A percentile compares a stretch with the other conserved stretches of the same genome.
Conservation (phyloP, 179 eudicot genomes). For the Spergularia azorica region DNA sequence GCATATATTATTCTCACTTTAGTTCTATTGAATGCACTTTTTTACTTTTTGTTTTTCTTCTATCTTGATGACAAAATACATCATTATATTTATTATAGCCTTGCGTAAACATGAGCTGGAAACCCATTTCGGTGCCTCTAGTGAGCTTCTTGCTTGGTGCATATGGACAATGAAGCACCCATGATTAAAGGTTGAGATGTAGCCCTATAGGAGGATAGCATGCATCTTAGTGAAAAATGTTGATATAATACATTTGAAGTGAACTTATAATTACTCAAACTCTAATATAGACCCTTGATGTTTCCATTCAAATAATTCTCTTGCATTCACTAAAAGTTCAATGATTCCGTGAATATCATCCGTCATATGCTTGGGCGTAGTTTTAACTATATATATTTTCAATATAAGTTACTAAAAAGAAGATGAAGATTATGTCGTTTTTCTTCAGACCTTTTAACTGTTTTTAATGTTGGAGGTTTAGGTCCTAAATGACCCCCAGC, state of each 20-base stretch:
- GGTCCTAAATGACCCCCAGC: no score
- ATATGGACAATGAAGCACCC: not conserved
- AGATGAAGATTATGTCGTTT: no score
- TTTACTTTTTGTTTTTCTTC: no score
- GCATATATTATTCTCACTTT: no score
- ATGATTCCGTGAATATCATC: no score
- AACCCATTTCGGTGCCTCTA: slow-evolving; percentile 7
- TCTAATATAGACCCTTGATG: not conserved
- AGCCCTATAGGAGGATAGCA: not conserved
- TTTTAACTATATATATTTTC: no score
- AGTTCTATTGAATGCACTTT: not conserved
- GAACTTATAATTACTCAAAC: not conserved
- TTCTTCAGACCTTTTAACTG: no score
- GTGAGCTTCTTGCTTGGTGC: slow-evolving; percentile 5
- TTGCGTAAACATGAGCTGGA: slow-evolving; percentile 33
- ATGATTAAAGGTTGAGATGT: slow-evolving; percentile 15
- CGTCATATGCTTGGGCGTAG: no score
- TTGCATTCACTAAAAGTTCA: no score
- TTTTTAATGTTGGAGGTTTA: no score
- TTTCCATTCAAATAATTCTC: no score
- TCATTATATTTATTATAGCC: not conserved
- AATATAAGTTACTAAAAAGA: no score
- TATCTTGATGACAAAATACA: not conserved
- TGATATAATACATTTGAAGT: not conserved
- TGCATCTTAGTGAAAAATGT: not conserved